Conservation (phyloP, 83 land plant species). For the Thuja plicata region DNA sequence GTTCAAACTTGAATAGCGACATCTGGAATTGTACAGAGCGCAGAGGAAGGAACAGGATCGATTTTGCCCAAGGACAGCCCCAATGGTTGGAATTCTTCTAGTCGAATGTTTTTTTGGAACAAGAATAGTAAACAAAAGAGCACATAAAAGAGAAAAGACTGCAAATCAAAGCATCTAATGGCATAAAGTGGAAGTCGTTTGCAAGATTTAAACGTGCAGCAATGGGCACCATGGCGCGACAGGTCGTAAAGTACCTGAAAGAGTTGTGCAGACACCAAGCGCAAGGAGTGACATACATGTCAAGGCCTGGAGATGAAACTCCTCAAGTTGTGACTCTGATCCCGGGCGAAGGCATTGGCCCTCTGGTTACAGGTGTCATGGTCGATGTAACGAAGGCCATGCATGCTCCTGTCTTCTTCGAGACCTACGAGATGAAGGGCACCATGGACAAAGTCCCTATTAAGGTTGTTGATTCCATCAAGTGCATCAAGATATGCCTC, state of each 20-base stretch:
- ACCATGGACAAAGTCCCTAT: constrained; percentile 74
- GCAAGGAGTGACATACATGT: constrained; percentile 88
- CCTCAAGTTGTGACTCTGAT: constrained; percentile 80
- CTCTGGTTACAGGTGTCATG: constrained; percentile 87
- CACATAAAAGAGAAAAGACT: not conserved
- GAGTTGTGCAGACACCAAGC: not conserved
- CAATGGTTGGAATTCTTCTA: no score
- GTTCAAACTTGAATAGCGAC: no score
- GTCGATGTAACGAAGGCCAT: constrained; percentile 91
- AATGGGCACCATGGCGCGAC: not conserved
- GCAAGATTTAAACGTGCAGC: not conserved
- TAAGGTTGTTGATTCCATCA: constrained; percentile 79
- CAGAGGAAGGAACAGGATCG: no score
- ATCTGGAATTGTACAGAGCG: no score
- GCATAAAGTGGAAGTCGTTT: not conserved
- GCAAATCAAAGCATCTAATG: not conserved
- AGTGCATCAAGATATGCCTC: constrained; percentile 78
- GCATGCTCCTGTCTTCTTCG: constrained; percentile 93
- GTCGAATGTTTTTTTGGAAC: no score
- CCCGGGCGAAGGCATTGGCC: constrained; percentile 93
- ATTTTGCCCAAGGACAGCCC: no score
- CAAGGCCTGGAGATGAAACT: constrained; percentile 90
- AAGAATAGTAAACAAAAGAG: no score
- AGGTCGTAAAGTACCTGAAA: not conserved
- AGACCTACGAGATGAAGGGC: constrained; percentile 71